Conservation (phyloP, 805 yeast genomes). For the Vanderwaltozyma verrucispora region DNA sequence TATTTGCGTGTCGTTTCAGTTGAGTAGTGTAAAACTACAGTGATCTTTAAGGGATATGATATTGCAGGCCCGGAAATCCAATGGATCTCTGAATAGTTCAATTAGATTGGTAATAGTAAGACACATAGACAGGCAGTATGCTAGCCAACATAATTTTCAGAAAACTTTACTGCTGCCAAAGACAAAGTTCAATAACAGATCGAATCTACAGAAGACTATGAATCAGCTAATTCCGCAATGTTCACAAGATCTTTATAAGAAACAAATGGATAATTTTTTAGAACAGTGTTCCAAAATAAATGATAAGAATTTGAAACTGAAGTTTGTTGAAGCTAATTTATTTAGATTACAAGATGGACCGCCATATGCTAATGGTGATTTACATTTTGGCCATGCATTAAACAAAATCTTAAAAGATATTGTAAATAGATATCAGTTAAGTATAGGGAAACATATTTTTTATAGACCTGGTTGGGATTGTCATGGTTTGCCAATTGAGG, state of each 20-base stretch:
- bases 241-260: slow-evolving; percentile 49
- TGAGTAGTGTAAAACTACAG: too few relatives aligned
- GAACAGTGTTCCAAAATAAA: slow-evolving; percentile 6
- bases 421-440: slow-evolving; percentile 58
- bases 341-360: slow-evolving; percentile 94
- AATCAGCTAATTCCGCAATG: slow-evolving; percentile 39
- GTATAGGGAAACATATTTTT: slow-evolving; percentile 49
- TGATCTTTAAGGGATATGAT: too few relatives aligned
- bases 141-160: slow-evolving; percentile 1
- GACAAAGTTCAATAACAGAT: slow-evolving; percentile 56
- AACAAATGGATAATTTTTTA: slow-evolving; percentile 39
- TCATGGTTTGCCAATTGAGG: slow-evolving; percentile 94
- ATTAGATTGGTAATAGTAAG: too few relatives aligned
- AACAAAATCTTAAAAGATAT: slow-evolving; percentile 87
- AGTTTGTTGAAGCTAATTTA: slow-evolving; percentile 28
- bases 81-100: too few relatives aligned
- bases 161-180: slow-evolving; percentile 53
- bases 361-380: slow-evolving; percentile 93
- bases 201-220: slow-evolving; percentile 36
- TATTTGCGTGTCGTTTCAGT: too few relatives aligned
- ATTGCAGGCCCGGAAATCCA: too few relatives aligned
- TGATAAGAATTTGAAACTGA: slow-evolving; percentile 14
- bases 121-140: not conserved
- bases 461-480: slow-evolving; percentile 98
- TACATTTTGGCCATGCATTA: slow-evolving; percentile 87